phyloP scores from a whole-genome alignment of 2,329 filamentous ascomycete species.

The Colletotrichum zoysiae region DNA sequence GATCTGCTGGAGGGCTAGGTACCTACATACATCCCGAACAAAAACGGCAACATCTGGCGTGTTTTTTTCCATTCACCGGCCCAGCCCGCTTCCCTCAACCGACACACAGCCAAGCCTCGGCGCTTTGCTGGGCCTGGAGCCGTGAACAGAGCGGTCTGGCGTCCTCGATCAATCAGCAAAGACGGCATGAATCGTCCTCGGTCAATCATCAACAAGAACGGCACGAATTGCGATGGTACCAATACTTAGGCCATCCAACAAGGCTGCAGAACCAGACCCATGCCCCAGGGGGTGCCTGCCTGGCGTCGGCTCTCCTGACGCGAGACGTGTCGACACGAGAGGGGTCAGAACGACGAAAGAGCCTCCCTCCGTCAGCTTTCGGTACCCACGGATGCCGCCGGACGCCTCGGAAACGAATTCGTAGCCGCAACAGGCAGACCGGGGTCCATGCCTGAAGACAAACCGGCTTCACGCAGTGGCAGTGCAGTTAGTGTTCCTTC shows the following conservation, averaged over 20 bases:
- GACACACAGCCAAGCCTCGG: conserved; percentile 13
- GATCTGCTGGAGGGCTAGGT: neutral
- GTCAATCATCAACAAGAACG: neutral
- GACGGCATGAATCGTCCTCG: neutral
- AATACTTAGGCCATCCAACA: neutral
- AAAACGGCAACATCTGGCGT: conserved; percentile 21
- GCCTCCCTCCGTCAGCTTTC: conserved; percentile 6
- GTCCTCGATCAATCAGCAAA: neutral
- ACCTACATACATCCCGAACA: no score
- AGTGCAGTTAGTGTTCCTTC: neutral
- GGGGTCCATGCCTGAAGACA: neutral
- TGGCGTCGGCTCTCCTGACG: conserved; percentile 4
- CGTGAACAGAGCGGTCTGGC: neutral
- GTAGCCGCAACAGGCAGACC: neutral
- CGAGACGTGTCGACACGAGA: conserved; percentile 16
- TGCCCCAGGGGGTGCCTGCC: conserved; percentile 1
- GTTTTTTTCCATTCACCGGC: neutral
- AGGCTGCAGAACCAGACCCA: neutral
- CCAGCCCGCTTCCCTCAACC: neutral
- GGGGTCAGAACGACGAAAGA: neutral
- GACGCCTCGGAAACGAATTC: neutral
- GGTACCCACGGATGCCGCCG: conserved; percentile 3
- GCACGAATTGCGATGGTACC: neutral
- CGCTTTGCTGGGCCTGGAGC: neutral
- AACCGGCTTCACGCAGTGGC: neutral